Percentiles rank a stretch among this genome's conserved stretches.
These are phyloP conservation scores for Amanita muscaria DNA, from an alignment of 768 basidiomycete species.

Conservation along the genomic window DNA sequence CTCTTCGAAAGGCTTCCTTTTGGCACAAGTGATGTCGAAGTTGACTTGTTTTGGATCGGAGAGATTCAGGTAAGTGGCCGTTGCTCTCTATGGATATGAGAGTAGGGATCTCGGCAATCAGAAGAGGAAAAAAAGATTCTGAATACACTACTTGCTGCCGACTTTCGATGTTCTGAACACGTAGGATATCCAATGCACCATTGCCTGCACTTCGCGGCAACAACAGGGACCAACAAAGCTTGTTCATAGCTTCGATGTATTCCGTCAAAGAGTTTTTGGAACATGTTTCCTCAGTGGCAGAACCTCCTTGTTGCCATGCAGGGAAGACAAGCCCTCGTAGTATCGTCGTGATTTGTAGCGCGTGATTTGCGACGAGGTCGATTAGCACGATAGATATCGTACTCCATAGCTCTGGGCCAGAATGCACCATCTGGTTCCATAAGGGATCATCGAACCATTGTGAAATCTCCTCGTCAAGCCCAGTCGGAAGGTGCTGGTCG, in stretches of 20 bases:
- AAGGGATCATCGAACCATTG: constrained; percentile 68
- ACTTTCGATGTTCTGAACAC: constrained; percentile 62
- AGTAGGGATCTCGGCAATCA: constrained; percentile 57
- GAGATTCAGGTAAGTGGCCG: constrained; percentile 35
- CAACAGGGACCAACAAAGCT: constrained; percentile 51
- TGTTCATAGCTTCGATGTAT: constrained; percentile 55
- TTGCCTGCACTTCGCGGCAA: constrained; percentile 42
- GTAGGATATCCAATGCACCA: constrained; percentile 42
- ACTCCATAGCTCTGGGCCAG: constrained; percentile 59
- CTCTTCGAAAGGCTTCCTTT: constrained; percentile 61
- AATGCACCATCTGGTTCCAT: constrained; percentile 48
- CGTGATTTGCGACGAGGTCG: constrained; percentile 56
- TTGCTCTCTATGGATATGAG: constrained; percentile 69
- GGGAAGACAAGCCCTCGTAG: constrained; percentile 72
- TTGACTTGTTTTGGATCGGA: constrained; percentile 38
- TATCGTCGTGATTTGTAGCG: constrained; percentile 64
- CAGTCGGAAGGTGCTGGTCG: constrained; percentile 67
- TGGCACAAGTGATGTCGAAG: constrained; percentile 56
- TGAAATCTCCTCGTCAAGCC: constrained; percentile 62
- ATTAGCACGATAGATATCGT: constrained; percentile 54
- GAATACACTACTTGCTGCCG: constrained; percentile 60
- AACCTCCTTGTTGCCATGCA: constrained; percentile 57
- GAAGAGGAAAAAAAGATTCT: constrained; percentile 53
- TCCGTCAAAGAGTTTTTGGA: constrained; percentile 30
- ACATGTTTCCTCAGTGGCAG: constrained; percentile 25